phyloP scores from a whole-genome alignment of 495 filamentous ascomycete species.

The Talaromyces stipitatus region DNA sequence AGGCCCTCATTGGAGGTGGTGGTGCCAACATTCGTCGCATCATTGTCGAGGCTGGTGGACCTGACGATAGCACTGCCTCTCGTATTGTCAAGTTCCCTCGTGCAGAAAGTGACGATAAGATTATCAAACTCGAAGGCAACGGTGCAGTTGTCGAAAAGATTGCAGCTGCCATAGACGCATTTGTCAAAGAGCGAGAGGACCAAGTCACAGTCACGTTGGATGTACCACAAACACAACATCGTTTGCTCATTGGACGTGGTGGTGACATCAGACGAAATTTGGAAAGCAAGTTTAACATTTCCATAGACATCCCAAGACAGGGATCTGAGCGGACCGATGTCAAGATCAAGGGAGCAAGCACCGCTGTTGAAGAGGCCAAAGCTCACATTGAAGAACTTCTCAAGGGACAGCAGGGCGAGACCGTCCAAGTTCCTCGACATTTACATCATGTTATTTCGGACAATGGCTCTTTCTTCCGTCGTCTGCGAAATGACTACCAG shows the following conservation, averaged over 20 bases:
- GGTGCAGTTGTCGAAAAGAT: constrained; percentile 83
- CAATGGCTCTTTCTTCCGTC: constrained; percentile 87
- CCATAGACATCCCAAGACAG: constrained; percentile 80
- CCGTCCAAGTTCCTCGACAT: constrained; percentile 67
- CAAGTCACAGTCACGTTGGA: constrained; percentile 70
- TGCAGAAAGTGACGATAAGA: constrained; percentile 62
- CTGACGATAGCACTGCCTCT: constrained; percentile 71
- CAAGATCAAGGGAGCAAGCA: constrained; percentile 73
- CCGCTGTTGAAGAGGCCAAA: constrained; percentile 76
- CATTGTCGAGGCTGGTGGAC: constrained; percentile 79
- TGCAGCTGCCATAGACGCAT: constrained; percentile 65
- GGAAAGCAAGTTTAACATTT: constrained; percentile 84
- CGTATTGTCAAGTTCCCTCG: constrained; percentile 90
- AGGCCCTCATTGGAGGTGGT: constrained; percentile 76
- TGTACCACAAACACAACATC: constrained; percentile 79
- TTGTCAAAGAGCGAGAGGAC: constrained; percentile 71
- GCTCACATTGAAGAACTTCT: constrained; percentile 68
- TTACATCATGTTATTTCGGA: constrained; percentile 80
- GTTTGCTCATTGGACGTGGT: constrained; percentile 83
- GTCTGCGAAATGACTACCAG: constrained; percentile 68
- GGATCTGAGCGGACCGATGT: constrained; percentile 62
- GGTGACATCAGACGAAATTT: constrained; percentile 77
- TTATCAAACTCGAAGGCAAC: constrained; percentile 80
- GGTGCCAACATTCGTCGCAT: constrained; percentile 83
- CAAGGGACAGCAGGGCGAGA: constrained; percentile 85